These are phyloP conservation scores for Canavalia ensiformis DNA, from an alignment of 306 rosid genomes.

Conservation along the genomic window DNA sequence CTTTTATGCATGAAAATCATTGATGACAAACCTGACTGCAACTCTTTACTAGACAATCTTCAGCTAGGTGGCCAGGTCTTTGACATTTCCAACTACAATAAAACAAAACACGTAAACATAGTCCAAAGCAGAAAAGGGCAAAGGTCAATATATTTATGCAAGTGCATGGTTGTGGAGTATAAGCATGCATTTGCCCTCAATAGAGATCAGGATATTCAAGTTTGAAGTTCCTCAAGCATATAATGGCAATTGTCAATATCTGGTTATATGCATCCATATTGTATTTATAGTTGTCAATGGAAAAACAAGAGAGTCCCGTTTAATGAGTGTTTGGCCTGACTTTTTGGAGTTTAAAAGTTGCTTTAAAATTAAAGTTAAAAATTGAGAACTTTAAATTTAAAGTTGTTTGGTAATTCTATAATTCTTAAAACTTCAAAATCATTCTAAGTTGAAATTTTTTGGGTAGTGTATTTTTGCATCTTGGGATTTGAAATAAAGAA, in stretches of 20 bases:
- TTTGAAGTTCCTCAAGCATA: conserved; percentile 35
- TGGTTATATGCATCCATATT: conserved; percentile 11
- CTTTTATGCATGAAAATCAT: conserved; percentile 24
- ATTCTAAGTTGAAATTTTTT: too few relatives aligned
- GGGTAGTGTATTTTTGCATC: too few relatives aligned
- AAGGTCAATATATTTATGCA: conserved; percentile 5
- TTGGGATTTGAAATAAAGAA: too few relatives aligned
- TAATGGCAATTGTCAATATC: conserved; percentile 4
- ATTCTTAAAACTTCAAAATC: too few relatives aligned
- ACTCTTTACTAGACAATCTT: conserved; percentile 74
- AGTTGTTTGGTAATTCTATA: too few relatives aligned
- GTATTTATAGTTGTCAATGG: conserved; percentile 16
- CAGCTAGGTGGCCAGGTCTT: conserved; percentile 90
- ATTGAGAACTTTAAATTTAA: too few relatives aligned
- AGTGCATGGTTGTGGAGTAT: conserved; percentile 18
- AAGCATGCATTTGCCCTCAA: conserved; percentile 30
- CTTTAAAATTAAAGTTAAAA: too few relatives aligned
- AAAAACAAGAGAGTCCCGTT: conserved; percentile 31
- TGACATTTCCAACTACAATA: conserved; percentile 85
- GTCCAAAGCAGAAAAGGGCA: conserved; percentile 39
- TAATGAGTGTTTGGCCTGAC: background rate
- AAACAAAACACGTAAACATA: conserved; percentile 45
- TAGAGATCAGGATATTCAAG: conserved; percentile 12
- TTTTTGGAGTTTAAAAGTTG: too few relatives aligned
- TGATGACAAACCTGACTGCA: conserved; percentile 58